These are phyloP conservation scores for Suillus variegatus DNA, from an alignment of 768 basidiomycete genomes.

Conservation along the genomic window DNA sequence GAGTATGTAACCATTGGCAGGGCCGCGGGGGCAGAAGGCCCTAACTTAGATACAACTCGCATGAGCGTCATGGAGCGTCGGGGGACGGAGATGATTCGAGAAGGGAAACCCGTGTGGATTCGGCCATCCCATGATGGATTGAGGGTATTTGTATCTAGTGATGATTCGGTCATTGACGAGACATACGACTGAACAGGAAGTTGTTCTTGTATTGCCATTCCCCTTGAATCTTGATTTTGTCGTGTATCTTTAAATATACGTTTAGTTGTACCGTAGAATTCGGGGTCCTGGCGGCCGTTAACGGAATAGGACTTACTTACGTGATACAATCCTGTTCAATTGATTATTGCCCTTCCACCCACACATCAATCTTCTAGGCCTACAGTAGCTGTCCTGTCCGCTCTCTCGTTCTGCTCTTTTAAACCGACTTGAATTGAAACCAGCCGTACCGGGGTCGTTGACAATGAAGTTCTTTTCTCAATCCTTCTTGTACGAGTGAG, in stretches of 20 bases:
- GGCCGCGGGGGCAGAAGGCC: conserved; percentile 40
- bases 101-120: conserved; percentile 56
- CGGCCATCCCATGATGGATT: conserved; percentile 79
- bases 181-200: conserved; percentile 39
- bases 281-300: background rate
- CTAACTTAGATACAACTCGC: conserved; percentile 17
- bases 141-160: conserved; percentile 47
- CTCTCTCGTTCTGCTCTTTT: background rate
- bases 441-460: conserved; percentile 36
- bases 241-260: background rate
- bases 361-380: background rate
- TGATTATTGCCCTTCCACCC: background rate
- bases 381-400: background rate
- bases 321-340: background rate
- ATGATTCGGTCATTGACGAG: conserved; percentile 50
- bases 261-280: background rate
- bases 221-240: too few species aligned
- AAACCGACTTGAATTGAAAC: conserved; percentile 2
- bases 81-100: conserved; percentile 49
- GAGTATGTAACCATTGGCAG: conserved; percentile 71
- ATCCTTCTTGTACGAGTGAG: conserved; percentile 59
- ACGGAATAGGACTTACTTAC: conserved; percentile 8
- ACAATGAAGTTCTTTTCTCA: conserved; percentile 57
- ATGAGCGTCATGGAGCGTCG: conserved; percentile 37
- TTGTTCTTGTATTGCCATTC: background rate